Evolutionary conservation across 2,329 filamentous ascomycete species (phyloP), one percentile per base, ranked within the genome.

Genomic region (Colletotrichum sp.): DNA sequence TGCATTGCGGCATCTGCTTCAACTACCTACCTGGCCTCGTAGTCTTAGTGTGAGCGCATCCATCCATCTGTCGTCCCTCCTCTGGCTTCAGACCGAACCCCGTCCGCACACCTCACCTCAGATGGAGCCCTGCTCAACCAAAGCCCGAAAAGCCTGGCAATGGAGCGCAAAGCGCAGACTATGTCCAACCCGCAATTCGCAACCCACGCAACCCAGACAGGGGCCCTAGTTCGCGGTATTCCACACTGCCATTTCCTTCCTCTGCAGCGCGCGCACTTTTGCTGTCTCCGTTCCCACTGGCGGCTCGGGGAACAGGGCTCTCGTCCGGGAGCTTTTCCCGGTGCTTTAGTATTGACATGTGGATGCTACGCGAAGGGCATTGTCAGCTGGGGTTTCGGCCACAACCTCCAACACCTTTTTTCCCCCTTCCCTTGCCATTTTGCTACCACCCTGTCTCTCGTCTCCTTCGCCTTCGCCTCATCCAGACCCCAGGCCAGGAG

Each of bases 291-390:
- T 63, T 70, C 28, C 57, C 68, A 70, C 55, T 61, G 30, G 30
- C 57, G 32, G 68, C 22, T n/a, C 60, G 66, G 27, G 59, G 44
- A 48, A 60, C 71, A 71, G 67, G 71, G 71, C 67, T 32, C 32
- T 55, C 32, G 36, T 59, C 67, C 71, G 67, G 67, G 67, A 55
- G 57, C 57, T 28, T 60, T 30, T 70, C 67, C 66, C 72, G 59
- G 67, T 48, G 27, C 59, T n/a, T 69, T 32, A 48, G 59, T 36
- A 64, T 25, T 74, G 32, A 59, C 59, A 64, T 65, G 67, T 34
- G 59, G 72, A 71, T 71, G 72, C 67, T 59, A 44, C 72, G 48
- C 72, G 48, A 74, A 34, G 44, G 28, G 36, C n/a, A 63, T 67
- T 57, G 48, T 22, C n/a, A 27, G 32, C 48, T 32, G 27, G 52